Conservation (phyloP, 805 yeast genomes). For the Debaryomyces tyrocola region DNA sequence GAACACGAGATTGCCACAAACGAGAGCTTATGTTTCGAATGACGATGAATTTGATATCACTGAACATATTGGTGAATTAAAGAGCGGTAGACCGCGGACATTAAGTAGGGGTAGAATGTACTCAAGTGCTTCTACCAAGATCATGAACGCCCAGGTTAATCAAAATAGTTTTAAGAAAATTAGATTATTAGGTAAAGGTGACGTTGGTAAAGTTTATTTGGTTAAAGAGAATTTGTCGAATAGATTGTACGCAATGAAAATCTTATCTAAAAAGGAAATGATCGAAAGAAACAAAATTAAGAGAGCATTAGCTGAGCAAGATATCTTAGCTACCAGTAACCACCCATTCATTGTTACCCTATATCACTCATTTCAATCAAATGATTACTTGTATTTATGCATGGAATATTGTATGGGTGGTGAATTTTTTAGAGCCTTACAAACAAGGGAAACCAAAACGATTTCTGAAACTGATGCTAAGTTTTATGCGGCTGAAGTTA, state of each 20-base stretch:
- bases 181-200: slow-evolving; percentile 92
- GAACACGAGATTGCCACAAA: slow-evolving; percentile 11
- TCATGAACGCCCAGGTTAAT: slow-evolving; percentile 75
- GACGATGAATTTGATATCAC: slow-evolving; percentile 40
- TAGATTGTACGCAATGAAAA: slow-evolving; percentile 88
- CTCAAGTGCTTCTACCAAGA: slow-evolving; percentile 71
- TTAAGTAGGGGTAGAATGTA: slow-evolving; percentile 57
- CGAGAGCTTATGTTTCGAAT: slow-evolving; percentile 7
- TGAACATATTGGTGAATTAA: slow-evolving; percentile 46
- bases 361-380: slow-evolving; percentile 95
- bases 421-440: slow-evolving; percentile 93
- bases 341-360: slow-evolving; percentile 97
- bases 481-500: slow-evolving; percentile 95
- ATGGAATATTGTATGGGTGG: slow-evolving; percentile 99
- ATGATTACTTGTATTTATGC: slow-evolving; percentile 85
- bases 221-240: slow-evolving; percentile 80
- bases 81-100: slow-evolving; percentile 36
- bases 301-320: slow-evolving; percentile 94
- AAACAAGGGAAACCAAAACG: slow-evolving; percentile 83
- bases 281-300: slow-evolving; percentile 91
- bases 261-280: slow-evolving; percentile 88
- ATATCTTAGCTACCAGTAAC: slow-evolving; percentile 88
- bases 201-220: slow-evolving; percentile 93
- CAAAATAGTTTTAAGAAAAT: slow-evolving; percentile 88
- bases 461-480: slow-evolving; percentile 85